Percentiles rank a stretch among this genome's conserved stretches.
Evolutionary conservation across 2,329 filamentous ascomycete genomes (phyloP).

Genomic region (Aspergillus brunneoviolaceus): DNA sequence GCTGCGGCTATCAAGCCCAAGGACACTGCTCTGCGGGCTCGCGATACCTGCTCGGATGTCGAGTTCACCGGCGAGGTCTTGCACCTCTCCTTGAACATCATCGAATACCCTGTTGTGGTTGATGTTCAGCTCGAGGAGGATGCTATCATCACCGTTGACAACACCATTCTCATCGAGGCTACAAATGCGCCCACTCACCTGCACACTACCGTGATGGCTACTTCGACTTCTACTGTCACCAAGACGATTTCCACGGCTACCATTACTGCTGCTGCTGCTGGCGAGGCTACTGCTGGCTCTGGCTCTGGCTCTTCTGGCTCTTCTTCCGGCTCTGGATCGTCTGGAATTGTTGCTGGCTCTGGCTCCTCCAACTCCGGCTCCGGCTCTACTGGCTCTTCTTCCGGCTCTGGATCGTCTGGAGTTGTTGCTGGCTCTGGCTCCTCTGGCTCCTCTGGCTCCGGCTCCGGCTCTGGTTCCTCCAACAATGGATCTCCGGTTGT

Average conservation of each 20-base stretch:
- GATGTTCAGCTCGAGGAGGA: background rate
- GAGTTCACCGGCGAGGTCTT: background rate
- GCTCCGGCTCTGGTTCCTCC: too few relatives aligned
- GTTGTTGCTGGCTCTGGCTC: too few relatives aligned
- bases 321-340: background rate
- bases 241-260: background rate
- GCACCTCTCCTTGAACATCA: background rate
- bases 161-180: background rate
- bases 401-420: too few relatives aligned
- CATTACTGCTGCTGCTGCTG: background rate
- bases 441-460: too few relatives aligned
- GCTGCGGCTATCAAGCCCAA: background rate
- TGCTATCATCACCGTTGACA: background rate
- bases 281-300: background rate
- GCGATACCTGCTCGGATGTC: background rate
- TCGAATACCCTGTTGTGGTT: background rate
- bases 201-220: background rate
- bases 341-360: too few relatives aligned
- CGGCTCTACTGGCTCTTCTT: too few relatives aligned
- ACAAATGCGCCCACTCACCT: background rate
- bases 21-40: background rate
- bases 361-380: too few relatives aligned
- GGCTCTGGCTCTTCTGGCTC: background rate
- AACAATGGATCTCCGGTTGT: too few relatives aligned
- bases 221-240: background rate